Evolutionary conservation across 2,329 filamentous ascomycete genomes (phyloP).

Genomic region (Fonsecaea multimorphosa): DNA sequence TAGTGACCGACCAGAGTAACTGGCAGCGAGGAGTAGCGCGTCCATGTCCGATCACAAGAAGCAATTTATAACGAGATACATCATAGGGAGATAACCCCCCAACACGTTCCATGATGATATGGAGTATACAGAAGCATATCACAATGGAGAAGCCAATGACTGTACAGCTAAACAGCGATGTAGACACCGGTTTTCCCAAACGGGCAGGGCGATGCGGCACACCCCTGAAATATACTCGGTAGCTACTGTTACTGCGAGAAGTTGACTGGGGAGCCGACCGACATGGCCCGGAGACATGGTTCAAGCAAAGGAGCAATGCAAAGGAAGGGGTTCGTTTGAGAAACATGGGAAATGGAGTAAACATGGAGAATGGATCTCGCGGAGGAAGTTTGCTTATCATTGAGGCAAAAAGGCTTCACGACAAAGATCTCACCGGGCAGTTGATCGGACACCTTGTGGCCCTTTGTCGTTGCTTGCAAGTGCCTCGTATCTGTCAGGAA

Average conservation of each 20-base stretch:
- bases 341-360: background rate
- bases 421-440: background rate
- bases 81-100: conserved; percentile 1
- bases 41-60: conserved; percentile 16
- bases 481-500: background rate
- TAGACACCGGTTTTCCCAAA: background rate
- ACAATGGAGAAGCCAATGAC: conserved; percentile 2
- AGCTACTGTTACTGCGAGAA: background rate
- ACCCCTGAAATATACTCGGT: background rate
- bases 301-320: background rate
- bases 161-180: background rate
- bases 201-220: conserved; percentile 10
- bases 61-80: conserved; percentile 8
- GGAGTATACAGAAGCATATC: background rate
- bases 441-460: background rate
- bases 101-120: background rate
- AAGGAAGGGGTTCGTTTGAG: background rate
- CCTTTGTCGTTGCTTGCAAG: background rate
- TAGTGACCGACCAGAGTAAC: conserved; percentile 7
- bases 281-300: background rate
- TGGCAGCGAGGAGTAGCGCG: conserved; percentile 6
- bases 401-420: background rate
- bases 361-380: background rate
- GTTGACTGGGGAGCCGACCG: background rate
- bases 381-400: conserved; percentile 3